phyloP scores from a whole-genome alignment of 495 filamentous ascomycete species.

The Neurospora sp. region DNA sequence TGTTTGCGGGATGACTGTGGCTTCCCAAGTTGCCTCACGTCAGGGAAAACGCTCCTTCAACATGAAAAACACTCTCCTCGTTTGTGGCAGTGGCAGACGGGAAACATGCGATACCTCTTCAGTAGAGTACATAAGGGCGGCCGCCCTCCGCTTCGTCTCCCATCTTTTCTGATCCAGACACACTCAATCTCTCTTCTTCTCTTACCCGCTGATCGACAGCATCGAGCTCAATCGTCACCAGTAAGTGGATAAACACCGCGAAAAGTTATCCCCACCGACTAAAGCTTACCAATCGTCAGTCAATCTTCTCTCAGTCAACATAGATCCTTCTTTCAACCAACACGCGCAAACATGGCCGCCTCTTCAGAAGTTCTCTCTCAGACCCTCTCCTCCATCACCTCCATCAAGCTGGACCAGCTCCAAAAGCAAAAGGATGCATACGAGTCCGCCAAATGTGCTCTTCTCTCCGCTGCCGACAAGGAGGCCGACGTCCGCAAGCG shows the following conservation, averaged over 20 bases:
- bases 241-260: neutral
- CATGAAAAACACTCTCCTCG: neutral
- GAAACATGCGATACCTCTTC: neutral
- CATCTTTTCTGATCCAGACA: neutral
- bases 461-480: slow-evolving; percentile 20
- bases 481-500: slow-evolving; percentile 20
- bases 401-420: slow-evolving; percentile 53
- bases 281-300: neutral
- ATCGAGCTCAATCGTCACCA: neutral
- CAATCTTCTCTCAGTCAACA: neutral
- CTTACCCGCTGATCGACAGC: neutral
- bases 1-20: neutral
- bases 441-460: slow-evolving; percentile 26
- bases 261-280: neutral
- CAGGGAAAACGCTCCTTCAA: neutral
- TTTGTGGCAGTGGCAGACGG: neutral
- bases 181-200: neutral
- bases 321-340: neutral
- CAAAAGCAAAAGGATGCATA: slow-evolving; percentile 48
- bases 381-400: slow-evolving; percentile 56
- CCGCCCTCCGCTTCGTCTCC: neutral
- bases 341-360: slow-evolving; percentile 13
- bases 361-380: slow-evolving; percentile 38
- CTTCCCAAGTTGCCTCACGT: neutral
- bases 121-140: neutral